Conservation (phyloP, 2,329 filamentous ascomycete species). For the Ascocoryne sarcoides region DNA sequence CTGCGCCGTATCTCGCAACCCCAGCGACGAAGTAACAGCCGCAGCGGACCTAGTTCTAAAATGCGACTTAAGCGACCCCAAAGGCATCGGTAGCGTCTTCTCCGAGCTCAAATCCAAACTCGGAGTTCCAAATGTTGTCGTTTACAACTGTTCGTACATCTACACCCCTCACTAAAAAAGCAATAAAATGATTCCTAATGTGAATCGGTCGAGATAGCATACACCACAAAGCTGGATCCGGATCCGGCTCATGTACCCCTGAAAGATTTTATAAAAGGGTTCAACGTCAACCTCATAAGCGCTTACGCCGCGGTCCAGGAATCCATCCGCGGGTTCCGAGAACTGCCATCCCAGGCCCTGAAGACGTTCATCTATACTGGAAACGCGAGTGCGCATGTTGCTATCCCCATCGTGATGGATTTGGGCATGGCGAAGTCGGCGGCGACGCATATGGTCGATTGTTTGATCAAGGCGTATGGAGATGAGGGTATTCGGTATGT, state of each 20-base stretch:
- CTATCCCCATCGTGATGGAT: constrained; percentile 27
- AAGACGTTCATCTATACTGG: constrained; percentile 38
- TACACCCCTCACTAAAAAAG: too few species aligned
- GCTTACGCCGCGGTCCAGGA: constrained; percentile 34
- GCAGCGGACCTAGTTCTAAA: constrained; percentile 29
- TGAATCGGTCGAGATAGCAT: too few species aligned
- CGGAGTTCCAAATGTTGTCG: constrained; percentile 34
- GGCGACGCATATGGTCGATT: constrained; percentile 26
- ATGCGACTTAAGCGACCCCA: constrained; percentile 30
- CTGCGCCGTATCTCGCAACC: constrained; percentile 29
- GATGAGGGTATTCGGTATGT: constrained; percentile 31
- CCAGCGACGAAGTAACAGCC: constrained; percentile 18
- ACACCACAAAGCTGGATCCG: too few species aligned
- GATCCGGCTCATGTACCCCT: too few species aligned
- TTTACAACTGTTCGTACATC: constrained; percentile 33
- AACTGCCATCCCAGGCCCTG: constrained; percentile 19
- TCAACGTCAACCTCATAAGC: constrained; percentile 32
- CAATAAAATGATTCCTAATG: too few species aligned
- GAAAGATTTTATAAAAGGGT: too few species aligned
- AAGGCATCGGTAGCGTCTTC: constrained; percentile 27
- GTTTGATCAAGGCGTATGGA: constrained; percentile 30
- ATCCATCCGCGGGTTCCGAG: constrained; percentile 27
- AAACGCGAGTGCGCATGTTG: constrained; percentile 27
- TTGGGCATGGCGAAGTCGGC: constrained; percentile 34
- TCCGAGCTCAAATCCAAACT: constrained; percentile 28